phyloP scores from a whole-genome alignment of 139 green algal genomes.

The Chlamydomonas asymmetrica region DNA sequence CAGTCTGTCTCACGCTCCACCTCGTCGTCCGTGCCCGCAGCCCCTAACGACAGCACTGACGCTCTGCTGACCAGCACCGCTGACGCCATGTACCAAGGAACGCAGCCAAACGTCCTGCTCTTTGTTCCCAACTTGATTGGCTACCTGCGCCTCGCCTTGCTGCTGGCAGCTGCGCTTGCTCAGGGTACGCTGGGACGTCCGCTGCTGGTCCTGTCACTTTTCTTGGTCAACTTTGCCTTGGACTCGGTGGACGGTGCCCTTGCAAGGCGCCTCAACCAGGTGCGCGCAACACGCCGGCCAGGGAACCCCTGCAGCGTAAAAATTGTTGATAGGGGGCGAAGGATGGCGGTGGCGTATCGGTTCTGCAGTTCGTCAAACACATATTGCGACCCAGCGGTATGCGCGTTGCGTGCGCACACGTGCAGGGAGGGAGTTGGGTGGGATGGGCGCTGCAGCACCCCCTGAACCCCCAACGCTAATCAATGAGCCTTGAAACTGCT shows the following conservation, averaged over 20 bases:
- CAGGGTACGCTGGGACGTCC: not conserved
- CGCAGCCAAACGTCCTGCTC: not conserved
- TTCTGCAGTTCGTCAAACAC: not conserved
- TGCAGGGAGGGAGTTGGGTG: too few relatives aligned
- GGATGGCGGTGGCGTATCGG: not conserved
- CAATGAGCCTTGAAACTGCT: too few relatives aligned
- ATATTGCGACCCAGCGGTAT: not conserved
- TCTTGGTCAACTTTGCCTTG: constrained; percentile 1
- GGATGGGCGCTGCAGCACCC: not conserved
- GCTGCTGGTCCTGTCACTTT: not conserved
- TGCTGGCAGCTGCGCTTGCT: not conserved
- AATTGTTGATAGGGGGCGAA: not conserved
- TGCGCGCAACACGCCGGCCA: not conserved
- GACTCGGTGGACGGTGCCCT: constrained; percentile 13
- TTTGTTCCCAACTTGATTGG: constrained; percentile 3
- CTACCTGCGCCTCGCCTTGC: not conserved
- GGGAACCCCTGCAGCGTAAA: too few relatives aligned
- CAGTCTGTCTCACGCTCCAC: not conserved
- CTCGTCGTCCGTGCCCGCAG: not conserved
- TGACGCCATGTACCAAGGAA: not conserved
- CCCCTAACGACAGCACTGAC: not conserved
- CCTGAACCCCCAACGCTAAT: not conserved
- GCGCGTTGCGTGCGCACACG: too few relatives aligned
- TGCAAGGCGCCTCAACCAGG: constrained; percentile 11
- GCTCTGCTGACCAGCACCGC: not conserved